Evolutionary conservation across 805 yeast genomes (phyloP).

Genomic region (Debaryomyces castellii): DNA sequence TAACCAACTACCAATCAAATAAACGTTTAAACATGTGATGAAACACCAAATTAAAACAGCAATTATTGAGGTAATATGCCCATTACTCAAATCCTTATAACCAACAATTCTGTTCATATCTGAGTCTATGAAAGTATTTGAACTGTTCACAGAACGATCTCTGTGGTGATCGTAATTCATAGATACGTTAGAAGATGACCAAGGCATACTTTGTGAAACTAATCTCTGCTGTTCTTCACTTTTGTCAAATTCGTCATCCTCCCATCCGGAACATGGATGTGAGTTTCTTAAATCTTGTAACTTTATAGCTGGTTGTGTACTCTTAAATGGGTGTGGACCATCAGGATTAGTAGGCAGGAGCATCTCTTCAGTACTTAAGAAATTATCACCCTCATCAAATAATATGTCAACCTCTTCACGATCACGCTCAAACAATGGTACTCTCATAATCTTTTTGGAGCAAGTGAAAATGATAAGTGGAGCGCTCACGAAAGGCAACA

Average conservation of each 20-base stretch:
- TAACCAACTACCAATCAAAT: constrained; percentile 49
- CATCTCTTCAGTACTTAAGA: not conserved
- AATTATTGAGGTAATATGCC: constrained; percentile 48
- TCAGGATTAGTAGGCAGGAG: not conserved
- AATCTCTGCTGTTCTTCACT: constrained; percentile 18
- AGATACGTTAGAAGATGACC: not conserved
- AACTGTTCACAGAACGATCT: not conserved
- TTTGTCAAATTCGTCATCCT: constrained; percentile 29
- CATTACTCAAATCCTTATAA: constrained; percentile 69
- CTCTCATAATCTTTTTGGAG: constrained; percentile 63
- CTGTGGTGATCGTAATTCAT: not conserved
- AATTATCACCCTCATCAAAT: constrained; percentile 10
- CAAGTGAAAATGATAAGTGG: constrained; percentile 84
- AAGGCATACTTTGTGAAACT: constrained; percentile 1
- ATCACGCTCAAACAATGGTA: constrained; percentile 35
- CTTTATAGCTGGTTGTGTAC: constrained; percentile 40
- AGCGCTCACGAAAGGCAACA: constrained; percentile 84
- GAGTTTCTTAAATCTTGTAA: constrained; percentile 38
- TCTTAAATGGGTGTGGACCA: constrained; percentile 10
- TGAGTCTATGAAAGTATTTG: not conserved
- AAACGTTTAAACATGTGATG: constrained; percentile 69
- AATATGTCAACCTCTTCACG: constrained; percentile 26
- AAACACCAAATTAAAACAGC: constrained; percentile 69
- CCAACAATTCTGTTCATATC: constrained; percentile 25
- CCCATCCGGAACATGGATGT: constrained; percentile 46